Percentiles rank a stretch among this genome's conserved stretches.
Evolutionary conservation across 2,329 filamentous ascomycete genomes (phyloP).

Genomic region (Paramyrothecium sp.): DNA sequence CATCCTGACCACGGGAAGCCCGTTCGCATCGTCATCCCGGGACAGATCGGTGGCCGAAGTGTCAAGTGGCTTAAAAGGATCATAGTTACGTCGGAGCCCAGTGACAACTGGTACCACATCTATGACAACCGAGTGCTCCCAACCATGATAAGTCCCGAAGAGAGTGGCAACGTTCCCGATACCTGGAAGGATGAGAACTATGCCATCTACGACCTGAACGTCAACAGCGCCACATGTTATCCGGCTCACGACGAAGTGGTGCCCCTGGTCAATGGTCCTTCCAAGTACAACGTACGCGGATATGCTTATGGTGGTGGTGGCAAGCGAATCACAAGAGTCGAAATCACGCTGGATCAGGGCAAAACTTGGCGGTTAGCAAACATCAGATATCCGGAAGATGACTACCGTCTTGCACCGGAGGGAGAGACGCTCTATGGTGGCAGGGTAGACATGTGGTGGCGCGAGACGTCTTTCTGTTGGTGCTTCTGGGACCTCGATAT

Average conservation of each 20-base stretch:
- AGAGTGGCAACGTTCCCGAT: slow-evolving; percentile 68
- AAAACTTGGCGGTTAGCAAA: slow-evolving; percentile 76
- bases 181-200: slow-evolving; percentile 90
- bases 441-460: slow-evolving; percentile 74
- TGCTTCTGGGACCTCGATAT: slow-evolving; percentile 84
- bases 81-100: slow-evolving; percentile 74
- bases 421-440: slow-evolving; percentile 71
- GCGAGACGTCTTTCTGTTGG: slow-evolving; percentile 85
- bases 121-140: slow-evolving; percentile 90
- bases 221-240: slow-evolving; percentile 79
- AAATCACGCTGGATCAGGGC: slow-evolving; percentile 81
- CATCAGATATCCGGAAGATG: slow-evolving; percentile 81
- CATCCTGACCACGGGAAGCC: slow-evolving; percentile 85
- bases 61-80: slow-evolving; percentile 90
- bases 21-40: slow-evolving; percentile 78
- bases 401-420: slow-evolving; percentile 64
- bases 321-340: slow-evolving; percentile 77
- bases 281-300: slow-evolving; percentile 66
- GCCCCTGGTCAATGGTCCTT: slow-evolving; percentile 40
- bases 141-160: slow-evolving; percentile 81
- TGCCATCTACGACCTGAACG: slow-evolving; percentile 88
- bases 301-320: slow-evolving; percentile 91
- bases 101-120: slow-evolving; percentile 94
- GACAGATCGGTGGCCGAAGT: slow-evolving; percentile 87
- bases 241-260: slow-evolving; percentile 76